These are phyloP conservation scores for Dactylellina sp. DNA, from an alignment of 2,329 filamentous ascomycete species.

Conservation along the genomic window DNA sequence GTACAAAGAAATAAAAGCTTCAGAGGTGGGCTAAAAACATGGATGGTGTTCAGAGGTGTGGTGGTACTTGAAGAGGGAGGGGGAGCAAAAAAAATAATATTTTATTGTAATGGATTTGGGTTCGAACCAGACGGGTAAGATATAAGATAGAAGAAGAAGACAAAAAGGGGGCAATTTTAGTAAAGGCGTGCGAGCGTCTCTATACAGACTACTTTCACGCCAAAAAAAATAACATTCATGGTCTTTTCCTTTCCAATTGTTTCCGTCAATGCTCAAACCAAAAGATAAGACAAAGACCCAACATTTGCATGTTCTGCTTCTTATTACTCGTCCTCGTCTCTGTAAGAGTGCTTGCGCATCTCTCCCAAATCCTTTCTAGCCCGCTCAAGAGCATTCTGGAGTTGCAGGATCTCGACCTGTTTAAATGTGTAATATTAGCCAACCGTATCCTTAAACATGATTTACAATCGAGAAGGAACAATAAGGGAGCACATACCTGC, in stretches of 20 bases:
- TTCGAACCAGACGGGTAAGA: no score
- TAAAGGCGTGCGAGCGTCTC: no score
- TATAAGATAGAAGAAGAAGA: no score
- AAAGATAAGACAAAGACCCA: no score
- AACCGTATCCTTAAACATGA: slow-evolving; percentile 7
- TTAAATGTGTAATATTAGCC: slow-evolving; percentile 58
- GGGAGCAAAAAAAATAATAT: no score
- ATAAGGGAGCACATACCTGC: slow-evolving; percentile 77
- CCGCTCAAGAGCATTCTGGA: slow-evolving; percentile 85
- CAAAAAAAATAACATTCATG: not conserved
- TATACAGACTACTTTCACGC: no score
- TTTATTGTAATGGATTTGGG: no score
- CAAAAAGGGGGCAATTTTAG: no score
- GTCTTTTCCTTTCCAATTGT: not conserved
- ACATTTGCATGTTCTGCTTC: no score
- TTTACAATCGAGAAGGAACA: slow-evolving; percentile 1
- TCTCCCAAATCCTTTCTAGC: slow-evolving; percentile 88
- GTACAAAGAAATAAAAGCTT: slow-evolving; percentile 2
- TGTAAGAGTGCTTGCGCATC: slow-evolving; percentile 98
- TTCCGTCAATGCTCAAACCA: no score
- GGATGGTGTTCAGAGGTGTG: not conserved
- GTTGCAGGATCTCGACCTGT: slow-evolving; percentile 94
- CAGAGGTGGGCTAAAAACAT: not conserved
- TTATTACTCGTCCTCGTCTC: slow-evolving; percentile 67
- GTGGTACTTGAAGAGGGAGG: no score